Conservation (phyloP, 2,329 filamentous ascomycete genomes). For the Ceratocystis destructans region DNA sequence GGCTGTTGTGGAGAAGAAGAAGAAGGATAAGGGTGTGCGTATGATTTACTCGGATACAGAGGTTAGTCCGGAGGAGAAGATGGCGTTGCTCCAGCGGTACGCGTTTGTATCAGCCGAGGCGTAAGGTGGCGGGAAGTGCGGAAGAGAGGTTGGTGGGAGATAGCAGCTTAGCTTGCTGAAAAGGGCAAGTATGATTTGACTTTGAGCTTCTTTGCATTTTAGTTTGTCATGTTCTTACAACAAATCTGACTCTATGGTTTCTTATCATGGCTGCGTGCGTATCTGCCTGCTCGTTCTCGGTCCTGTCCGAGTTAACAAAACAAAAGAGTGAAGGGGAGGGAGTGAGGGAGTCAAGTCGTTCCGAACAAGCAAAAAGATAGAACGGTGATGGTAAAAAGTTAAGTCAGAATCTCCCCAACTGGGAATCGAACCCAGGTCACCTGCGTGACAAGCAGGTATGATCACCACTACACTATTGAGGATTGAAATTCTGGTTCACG, state of each 20-base stretch:
- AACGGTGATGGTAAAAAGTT: neutral
- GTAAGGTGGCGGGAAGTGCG: neutral
- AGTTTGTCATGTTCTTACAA: conserved; percentile 4
- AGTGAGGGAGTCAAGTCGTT: neutral
- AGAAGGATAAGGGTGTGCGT: conserved; percentile 51
- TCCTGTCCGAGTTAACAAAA: neutral
- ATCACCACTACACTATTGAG: conserved; percentile 13
- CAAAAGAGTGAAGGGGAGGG: neutral
- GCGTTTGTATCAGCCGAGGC: conserved; percentile 36
- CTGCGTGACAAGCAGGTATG: conserved; percentile 9
- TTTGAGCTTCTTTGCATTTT: conserved; percentile 4
- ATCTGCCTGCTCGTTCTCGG: neutral
- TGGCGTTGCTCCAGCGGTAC: conserved; percentile 67
- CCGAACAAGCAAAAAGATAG: neutral
- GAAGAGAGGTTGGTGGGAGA: neutral
- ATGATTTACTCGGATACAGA: conserved; percentile 75
- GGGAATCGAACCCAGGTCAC: conserved; percentile 15
- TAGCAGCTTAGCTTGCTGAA: neutral
- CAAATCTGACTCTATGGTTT: neutral
- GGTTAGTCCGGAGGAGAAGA: conserved; percentile 75
- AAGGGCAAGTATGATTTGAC: conserved; percentile 4
- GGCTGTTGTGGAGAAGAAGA: conserved; percentile 43
- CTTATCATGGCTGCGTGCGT: neutral
- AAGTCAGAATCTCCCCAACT: conserved; percentile 1
- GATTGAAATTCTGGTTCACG: neutral